Conservation (phyloP, 371 early-diverging fungal species). For the Mortierella sp. region DNA sequence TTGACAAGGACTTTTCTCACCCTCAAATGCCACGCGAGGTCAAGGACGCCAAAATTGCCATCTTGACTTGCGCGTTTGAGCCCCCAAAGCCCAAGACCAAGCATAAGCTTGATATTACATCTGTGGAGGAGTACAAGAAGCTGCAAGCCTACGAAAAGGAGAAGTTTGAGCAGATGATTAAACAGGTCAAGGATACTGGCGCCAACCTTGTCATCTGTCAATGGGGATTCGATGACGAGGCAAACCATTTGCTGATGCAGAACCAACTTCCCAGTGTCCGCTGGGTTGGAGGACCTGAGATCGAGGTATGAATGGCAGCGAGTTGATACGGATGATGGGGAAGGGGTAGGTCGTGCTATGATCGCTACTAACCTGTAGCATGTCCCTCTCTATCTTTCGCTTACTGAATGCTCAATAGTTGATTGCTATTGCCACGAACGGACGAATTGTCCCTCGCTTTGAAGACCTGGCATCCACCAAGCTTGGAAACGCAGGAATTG, state of each 20-base stretch:
- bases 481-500: constrained; percentile 94
- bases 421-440: constrained; percentile 99
- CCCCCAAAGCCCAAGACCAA: constrained; percentile 99
- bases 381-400: not conserved
- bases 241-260: constrained; percentile 98
- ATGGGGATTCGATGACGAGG: constrained; percentile 99
- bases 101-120: constrained; percentile 98
- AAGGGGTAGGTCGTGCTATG: too few relatives aligned
- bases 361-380: not conserved
- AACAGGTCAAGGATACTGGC: constrained; percentile 95
- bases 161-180: constrained; percentile 98
- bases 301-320: constrained; percentile 72
- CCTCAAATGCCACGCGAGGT: constrained; percentile 99
- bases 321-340: not conserved
- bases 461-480: constrained; percentile 94
- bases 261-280: constrained; percentile 98
- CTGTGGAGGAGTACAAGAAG: constrained; percentile 97
- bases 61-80: constrained; percentile 99
- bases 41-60: constrained; percentile 96
- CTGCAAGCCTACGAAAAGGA: constrained; percentile 96
- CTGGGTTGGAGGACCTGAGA: constrained; percentile 99
- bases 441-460: constrained; percentile 99
- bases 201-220: constrained; percentile 99
- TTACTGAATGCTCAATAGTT: constrained; percentile 59
- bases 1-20: constrained; percentile 99